Conservation (phyloP, 257 asterid genomes). For the Henckelia pumila region DNA sequence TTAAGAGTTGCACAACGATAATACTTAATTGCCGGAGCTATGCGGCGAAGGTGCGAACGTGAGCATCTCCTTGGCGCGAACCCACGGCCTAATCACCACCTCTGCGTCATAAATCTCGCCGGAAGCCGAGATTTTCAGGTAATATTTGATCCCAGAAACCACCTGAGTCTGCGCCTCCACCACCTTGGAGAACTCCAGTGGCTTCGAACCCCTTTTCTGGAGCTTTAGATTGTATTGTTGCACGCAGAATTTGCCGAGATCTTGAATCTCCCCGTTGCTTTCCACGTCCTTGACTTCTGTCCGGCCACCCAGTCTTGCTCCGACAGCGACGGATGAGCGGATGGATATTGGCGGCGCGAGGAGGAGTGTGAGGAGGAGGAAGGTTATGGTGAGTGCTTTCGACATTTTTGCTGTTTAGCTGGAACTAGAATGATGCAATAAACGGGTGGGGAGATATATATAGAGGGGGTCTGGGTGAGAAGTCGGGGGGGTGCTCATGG, state of each 20-base stretch:
- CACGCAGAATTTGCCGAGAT: not conserved
- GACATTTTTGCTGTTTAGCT: not conserved
- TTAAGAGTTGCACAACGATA: not conserved
- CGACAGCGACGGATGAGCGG: not conserved
- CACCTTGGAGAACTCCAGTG: not conserved
- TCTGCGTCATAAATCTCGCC: not conserved
- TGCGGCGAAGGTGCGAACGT: not conserved
- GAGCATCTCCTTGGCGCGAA: not conserved
- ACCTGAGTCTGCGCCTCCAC: not conserved
- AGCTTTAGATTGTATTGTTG: not conserved
- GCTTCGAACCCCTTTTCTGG: not conserved
- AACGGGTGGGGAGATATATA: not conserved
- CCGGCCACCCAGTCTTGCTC: not conserved
- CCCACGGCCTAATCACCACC: not conserved
- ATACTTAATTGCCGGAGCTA: not conserved
- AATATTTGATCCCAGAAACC: not conserved
- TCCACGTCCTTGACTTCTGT: not conserved
- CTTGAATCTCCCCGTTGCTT: not conserved
- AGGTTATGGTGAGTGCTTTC: not conserved
- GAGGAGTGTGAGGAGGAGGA: not conserved
- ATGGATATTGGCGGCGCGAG: not conserved
- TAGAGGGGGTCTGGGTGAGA: too few species aligned
- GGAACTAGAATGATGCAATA: too few species aligned
- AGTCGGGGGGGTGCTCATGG: too few species aligned
- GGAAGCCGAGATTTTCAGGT: not conserved